Percentiles rank a stretch among this genome's conserved stretches.
These are phyloP conservation scores for Fusarium sp. DNA, from an alignment of 2,329 filamentous ascomycete genomes.

Conservation along the genomic window DNA sequence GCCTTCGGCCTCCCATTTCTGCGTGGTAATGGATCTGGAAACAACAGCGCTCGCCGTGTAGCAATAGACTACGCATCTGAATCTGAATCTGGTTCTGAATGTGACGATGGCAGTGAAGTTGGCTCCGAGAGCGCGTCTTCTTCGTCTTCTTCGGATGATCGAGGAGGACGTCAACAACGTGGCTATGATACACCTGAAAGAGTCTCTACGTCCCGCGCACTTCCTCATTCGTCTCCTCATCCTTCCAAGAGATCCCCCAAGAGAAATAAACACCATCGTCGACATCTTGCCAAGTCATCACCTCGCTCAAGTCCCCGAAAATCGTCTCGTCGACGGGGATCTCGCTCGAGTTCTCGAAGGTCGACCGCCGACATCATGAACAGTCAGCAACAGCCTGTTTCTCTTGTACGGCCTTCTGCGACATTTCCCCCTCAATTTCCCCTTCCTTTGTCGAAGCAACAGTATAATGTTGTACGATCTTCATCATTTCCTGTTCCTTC, in stretches of 20 bases:
- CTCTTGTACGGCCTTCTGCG: slow-evolving; percentile 36
- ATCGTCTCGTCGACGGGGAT: not conserved
- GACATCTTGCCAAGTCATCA: not conserved
- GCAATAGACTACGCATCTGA: slow-evolving; percentile 11
- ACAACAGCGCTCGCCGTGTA: slow-evolving; percentile 6
- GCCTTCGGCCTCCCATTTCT: slow-evolving; percentile 41
- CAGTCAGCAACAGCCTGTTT: slow-evolving; percentile 2
- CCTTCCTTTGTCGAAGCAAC: slow-evolving; percentile 25
- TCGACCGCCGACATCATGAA: not conserved
- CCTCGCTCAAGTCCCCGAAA: slow-evolving; percentile 6
- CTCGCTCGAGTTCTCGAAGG: slow-evolving; percentile 24
- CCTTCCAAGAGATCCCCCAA: not conserved
- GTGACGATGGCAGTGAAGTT: not conserved
- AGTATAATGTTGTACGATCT: slow-evolving; percentile 25
- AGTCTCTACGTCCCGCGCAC: not conserved
- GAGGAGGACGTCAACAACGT: not conserved
- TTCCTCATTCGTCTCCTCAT: not conserved
- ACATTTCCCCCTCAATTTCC: slow-evolving; percentile 26
- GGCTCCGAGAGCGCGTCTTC: slow-evolving; percentile 5
- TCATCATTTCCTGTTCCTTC: slow-evolving; percentile 24
- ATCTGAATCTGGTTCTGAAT: not conserved
- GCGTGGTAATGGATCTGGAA: slow-evolving; percentile 8
- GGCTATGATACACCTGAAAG: not conserved
- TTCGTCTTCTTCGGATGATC: slow-evolving; percentile 9
- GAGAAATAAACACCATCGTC: slow-evolving; percentile 2